Evolutionary conservation across 768 basidiomycete species (phyloP), one percentile per base, ranked within the genome.

Genomic region (Lentinula boryana): DNA sequence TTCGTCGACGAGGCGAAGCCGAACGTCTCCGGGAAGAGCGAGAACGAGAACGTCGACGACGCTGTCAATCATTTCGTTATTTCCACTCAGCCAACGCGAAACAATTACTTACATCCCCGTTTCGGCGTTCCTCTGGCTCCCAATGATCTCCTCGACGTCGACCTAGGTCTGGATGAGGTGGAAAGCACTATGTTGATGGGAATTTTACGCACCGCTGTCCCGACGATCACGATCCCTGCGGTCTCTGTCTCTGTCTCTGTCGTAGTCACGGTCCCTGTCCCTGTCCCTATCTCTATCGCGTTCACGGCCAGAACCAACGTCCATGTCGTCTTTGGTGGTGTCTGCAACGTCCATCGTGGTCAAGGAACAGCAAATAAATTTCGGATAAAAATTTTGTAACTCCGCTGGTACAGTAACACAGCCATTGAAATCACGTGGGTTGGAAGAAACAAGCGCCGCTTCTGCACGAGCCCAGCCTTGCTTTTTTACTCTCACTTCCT

Each of bases 91-190:
- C 5, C 18, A 7, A 56, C 1, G 4, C 10, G 3, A 43, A 16
- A 23, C 23, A 18, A 1, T 21, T 53, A 73, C 86, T 69, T 66
- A 91, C 91, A 56, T 90, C 89, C 55, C 80, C 84, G 60, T 83
- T 85, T 33, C 91, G 85, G 70, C 86, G 80, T 35, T 88, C 80
- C n/a, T 84, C 89, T 0, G 91, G 90, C 66, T 93, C 91, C 90
- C 90, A 93, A 66, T 93, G 90, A 72, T 93, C 91, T 41, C 82
- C 80, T 40, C 69, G 71, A 38, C 77, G 74, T 70, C 81, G 76
- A 66, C 82, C 80, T 43, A 72, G 56, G 60, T 70, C 72, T 62
- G 38, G 7, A 21, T 56, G 18, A 31, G 18, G 27, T 41, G 50
- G 18, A 59, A 35, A 2, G 60, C 10, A 36, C n/a, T 43, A 56